Evolutionary conservation across 768 basidiomycete species (phyloP).

Genomic region (Hydnum rufescens): DNA sequence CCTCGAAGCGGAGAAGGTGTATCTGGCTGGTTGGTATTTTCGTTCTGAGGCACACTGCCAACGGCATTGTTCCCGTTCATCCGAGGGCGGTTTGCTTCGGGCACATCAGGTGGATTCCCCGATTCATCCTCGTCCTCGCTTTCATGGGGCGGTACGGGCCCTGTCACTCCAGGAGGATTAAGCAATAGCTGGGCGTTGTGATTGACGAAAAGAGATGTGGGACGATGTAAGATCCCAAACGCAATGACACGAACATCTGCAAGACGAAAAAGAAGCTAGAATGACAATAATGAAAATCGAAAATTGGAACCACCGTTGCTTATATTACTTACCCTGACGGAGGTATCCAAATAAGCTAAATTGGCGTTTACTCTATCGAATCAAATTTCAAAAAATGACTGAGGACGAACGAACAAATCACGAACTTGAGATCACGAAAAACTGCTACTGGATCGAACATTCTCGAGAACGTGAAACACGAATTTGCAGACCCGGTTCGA

Average conservation of each 20-base stretch:
- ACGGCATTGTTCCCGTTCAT: not conserved
- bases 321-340: constrained; percentile 46
- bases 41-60: not conserved
- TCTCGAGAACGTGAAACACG: constrained; percentile 46
- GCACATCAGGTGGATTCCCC: not conserved
- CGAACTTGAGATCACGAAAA: constrained; percentile 64
- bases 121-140: not conserved
- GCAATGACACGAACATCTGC: constrained; percentile 54
- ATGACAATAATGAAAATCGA: constrained; percentile 1
- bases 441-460: constrained; percentile 42
- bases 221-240: constrained; percentile 40
- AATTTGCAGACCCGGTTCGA: constrained; percentile 55
- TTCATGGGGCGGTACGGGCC: not conserved
- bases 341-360: constrained; percentile 44
- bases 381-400: not conserved
- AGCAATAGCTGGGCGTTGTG: constrained; percentile 46
- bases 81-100: not conserved
- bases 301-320: constrained; percentile 12
- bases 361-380: constrained; percentile 42
- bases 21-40: not conserved
- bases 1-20: not conserved
- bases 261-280: constrained; percentile 46
- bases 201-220: constrained; percentile 38
- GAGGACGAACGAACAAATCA: constrained; percentile 5
- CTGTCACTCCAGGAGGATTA: constrained; percentile 35